A percentile compares a stretch with the other conserved stretches of the same genome.
Conservation (phyloP, 192 early-diverging fungal genomes). For the Gonapodya sp. region DNA sequence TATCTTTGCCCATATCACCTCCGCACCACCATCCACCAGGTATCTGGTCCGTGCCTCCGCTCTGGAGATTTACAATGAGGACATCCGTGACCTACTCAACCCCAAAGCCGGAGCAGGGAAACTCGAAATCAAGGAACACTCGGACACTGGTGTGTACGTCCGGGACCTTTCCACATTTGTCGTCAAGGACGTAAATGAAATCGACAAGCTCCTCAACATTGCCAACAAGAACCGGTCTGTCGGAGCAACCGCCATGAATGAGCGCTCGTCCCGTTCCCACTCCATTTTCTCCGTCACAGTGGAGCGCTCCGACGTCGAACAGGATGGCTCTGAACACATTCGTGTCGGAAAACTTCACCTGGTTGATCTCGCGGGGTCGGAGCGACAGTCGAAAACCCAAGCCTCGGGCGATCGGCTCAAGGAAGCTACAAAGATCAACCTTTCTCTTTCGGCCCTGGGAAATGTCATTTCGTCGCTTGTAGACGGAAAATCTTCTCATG, state of each 20-base stretch:
- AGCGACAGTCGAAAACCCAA: slow-evolving; percentile 55
- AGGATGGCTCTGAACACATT: slow-evolving; percentile 32
- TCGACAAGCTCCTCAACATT: slow-evolving; percentile 50
- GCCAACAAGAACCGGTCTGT: slow-evolving; percentile 64
- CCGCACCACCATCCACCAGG: slow-evolving; percentile 45
- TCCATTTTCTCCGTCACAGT: slow-evolving; percentile 59
- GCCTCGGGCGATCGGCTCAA: slow-evolving; percentile 37
- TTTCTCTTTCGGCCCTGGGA: slow-evolving; percentile 48
- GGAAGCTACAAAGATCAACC: slow-evolving; percentile 59
- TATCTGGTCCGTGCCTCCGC: slow-evolving; percentile 76
- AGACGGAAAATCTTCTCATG: slow-evolving; percentile 46
- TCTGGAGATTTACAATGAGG: slow-evolving; percentile 92
- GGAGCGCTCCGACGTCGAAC: slow-evolving; percentile 38
- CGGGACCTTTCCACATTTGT: slow-evolving; percentile 51
- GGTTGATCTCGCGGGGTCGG: slow-evolving; percentile 52
- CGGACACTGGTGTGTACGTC: slow-evolving; percentile 53
- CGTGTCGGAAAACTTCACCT: slow-evolving; percentile 55
- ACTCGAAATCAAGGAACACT: slow-evolving; percentile 48
- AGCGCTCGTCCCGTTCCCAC: slow-evolving; percentile 53
- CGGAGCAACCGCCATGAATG: slow-evolving; percentile 73
- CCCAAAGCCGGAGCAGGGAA: slow-evolving; percentile 35
- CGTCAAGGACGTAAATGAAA: slow-evolving; percentile 51
- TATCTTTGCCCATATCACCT: slow-evolving; percentile 46
- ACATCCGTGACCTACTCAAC: slow-evolving; percentile 77
- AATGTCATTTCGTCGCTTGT: slow-evolving; percentile 57